phyloP scores from a whole-genome alignment of 1,284 basidiomycete species.

The Trichosporon sp. region DNA sequence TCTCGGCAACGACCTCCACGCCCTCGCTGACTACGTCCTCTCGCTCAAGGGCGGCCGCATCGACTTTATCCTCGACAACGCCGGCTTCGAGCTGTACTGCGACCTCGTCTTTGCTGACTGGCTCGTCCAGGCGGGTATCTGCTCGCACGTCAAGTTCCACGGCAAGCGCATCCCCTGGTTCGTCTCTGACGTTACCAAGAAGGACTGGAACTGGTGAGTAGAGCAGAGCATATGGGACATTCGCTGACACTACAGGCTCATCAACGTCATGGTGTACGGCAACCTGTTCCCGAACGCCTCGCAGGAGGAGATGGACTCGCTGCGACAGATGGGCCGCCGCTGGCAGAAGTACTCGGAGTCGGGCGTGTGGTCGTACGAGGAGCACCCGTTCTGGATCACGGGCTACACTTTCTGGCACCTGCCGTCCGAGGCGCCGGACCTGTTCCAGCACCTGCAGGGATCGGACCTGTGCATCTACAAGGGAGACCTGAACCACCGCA shows the following conservation, averaged over 20 bases:
- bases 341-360: conserved; percentile 98
- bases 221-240: neutral
- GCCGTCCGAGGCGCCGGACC: conserved; percentile 81
- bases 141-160: conserved; percentile 78
- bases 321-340: conserved; percentile 73
- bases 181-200: conserved; percentile 92
- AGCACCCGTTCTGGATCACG: conserved; percentile 91
- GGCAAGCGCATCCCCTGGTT: conserved; percentile 63
- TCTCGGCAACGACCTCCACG: conserved; percentile 54
- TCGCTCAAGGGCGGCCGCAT: conserved; percentile 74
- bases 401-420: conserved; percentile 87
- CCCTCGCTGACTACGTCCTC: conserved; percentile 77
- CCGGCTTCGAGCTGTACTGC: conserved; percentile 88
- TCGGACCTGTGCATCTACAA: conserved; percentile 95
- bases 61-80: conserved; percentile 66
- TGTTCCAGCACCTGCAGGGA: conserved; percentile 85
- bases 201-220: conserved; percentile 85
- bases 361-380: conserved; percentile 88
- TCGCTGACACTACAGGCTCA: conserved; percentile 48
- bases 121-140: conserved; percentile 84
- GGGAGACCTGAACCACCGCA: conserved; percentile 88
- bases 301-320: conserved; percentile 74
- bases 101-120: conserved; percentile 86
- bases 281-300: conserved; percentile 71
- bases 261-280: conserved; percentile 81